A percentile compares a stretch with the other conserved stretches of the same genome.
phyloP scores from a whole-genome alignment of 768 basidiomycete species.

The Rhodotorula diobovata region DNA sequence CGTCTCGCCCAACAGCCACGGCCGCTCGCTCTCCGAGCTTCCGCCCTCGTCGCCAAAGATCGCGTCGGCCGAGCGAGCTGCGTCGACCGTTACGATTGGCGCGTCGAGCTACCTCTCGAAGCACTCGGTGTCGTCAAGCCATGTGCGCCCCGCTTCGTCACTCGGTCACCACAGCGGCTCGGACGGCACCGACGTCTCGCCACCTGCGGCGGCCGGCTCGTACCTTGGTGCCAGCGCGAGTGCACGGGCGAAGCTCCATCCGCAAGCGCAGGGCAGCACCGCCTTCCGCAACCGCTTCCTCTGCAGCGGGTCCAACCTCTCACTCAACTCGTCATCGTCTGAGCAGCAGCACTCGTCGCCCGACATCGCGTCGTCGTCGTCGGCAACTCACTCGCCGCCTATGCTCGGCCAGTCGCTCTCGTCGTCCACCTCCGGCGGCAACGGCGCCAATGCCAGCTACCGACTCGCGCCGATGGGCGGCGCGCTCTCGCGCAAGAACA shows the following conservation, averaged over 20 bases:
- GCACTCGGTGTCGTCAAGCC: neutral
- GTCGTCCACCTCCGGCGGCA: neutral
- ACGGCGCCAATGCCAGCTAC: neutral
- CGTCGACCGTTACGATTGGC: slow-evolving; percentile 26
- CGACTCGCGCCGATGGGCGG: slow-evolving; percentile 24
- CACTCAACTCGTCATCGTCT: neutral
- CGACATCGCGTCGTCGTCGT: slow-evolving; percentile 3
- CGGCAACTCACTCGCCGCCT: neutral
- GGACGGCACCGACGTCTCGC: neutral
- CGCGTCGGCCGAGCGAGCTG: slow-evolving; percentile 8
- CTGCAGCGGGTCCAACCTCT: slow-evolving; percentile 6
- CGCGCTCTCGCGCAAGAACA: slow-evolving; percentile 13
- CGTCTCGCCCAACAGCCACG: slow-evolving; percentile 21
- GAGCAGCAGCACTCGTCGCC: slow-evolving; percentile 2
- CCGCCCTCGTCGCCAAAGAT: slow-evolving; percentile 30
- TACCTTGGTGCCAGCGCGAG: neutral
- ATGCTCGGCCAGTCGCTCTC: slow-evolving; percentile 1
- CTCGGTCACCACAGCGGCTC: neutral
- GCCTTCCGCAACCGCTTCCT: slow-evolving; percentile 34
- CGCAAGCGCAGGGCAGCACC: slow-evolving; percentile 18
- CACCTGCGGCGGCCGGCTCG: neutral
- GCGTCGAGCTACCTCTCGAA: slow-evolving; percentile 1
- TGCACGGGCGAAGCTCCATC: neutral
- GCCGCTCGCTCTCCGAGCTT: slow-evolving; percentile 31
- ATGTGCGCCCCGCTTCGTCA: slow-evolving; percentile 2